Evolutionary conservation across 2,329 filamentous ascomycete genomes (phyloP), one percentile per base, ranked within the genome.

Genomic region (Cladosporium halotolerans): DNA sequence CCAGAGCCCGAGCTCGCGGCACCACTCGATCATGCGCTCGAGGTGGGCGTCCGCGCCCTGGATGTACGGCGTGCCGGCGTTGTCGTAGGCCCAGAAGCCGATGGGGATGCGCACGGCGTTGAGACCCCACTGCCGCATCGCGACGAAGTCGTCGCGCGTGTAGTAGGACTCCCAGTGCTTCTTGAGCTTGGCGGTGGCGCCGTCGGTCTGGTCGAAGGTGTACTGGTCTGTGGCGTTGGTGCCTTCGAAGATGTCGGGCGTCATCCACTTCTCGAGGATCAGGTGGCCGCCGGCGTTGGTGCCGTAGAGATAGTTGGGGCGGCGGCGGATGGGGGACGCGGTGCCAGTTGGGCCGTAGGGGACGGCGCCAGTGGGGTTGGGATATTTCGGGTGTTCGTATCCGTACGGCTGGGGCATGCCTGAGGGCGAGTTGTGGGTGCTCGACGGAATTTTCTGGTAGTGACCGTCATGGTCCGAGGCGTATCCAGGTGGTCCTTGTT

Each of bases 51-150:
- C 73, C 14, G 74, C 73, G 7, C 75, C 75, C 57, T 69, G 66
- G 4, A 71, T 69, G 61, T 78, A 79, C 1, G 73, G 69, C 32
- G 70, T 72, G 8, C 67, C 63, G 18, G 68, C 62, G 33, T 72
- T 70, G 38, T 71, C 63, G 41, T 76, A 72, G 10, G 76, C 74
- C 78, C 78, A 80, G 62, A 78, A 80, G 32, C 76, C 76, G 54
- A 79, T 72, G 5, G 77, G 76, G 34, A 80, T 77, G 36, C 78
- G 71, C 10, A 80, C 59, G 55, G 68, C 66, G 55, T 71, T 72
- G 45, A 72, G 57, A 10, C 70, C 69, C 53, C 63, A 64, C 4
- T 60, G 52, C 18, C 61, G 63, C 51, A 76, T 74, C 42, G 69
- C 63, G n/a, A 66, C 60, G 57, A 76, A 71, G 55, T 76, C 73